Evolutionary conservation across 78 protist genomes (phyloP).

Genomic region (Planoprotostelium fungivorum): DNA sequence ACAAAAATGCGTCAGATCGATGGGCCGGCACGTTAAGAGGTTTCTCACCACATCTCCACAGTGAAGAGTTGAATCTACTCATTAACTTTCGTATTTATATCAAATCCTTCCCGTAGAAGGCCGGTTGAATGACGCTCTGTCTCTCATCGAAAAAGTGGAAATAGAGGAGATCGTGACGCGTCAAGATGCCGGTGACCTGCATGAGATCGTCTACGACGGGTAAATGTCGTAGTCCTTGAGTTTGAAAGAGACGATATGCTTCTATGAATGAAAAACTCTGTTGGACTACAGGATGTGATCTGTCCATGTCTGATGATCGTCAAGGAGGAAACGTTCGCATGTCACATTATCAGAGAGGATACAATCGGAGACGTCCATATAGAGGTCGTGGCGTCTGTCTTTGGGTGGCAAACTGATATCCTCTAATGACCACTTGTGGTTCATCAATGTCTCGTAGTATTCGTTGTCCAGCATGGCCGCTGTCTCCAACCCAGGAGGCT

Average conservation of each 20-base stretch:
- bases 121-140: neutral
- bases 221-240: conserved; percentile 35
- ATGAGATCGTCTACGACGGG: conserved; percentile 44
- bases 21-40: too few species aligned
- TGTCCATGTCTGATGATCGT: conserved; percentile 32
- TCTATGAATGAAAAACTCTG: conserved; percentile 35
- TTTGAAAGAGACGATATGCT: conserved; percentile 28
- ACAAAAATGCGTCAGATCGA: too few species aligned
- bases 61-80: too few species aligned
- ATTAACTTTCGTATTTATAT: too few species aligned
- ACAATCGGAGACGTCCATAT: conserved; percentile 30
- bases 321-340: neutral
- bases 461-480: conserved; percentile 19
- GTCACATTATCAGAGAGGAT: neutral
- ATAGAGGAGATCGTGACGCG: conserved; percentile 40
- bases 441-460: conserved; percentile 19
- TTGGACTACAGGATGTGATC: conserved; percentile 32
- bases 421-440: conserved; percentile 3
- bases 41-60: too few species aligned
- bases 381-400: conserved; percentile 7
- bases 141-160: neutral
- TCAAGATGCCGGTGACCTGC: conserved; percentile 44
- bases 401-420: neutral
- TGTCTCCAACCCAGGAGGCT: conserved; percentile 4
- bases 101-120: neutral